These are phyloP conservation scores for Trichoderma sp. DNA, from an alignment of 2,329 filamentous ascomycete species.

Conservation along the genomic window DNA sequence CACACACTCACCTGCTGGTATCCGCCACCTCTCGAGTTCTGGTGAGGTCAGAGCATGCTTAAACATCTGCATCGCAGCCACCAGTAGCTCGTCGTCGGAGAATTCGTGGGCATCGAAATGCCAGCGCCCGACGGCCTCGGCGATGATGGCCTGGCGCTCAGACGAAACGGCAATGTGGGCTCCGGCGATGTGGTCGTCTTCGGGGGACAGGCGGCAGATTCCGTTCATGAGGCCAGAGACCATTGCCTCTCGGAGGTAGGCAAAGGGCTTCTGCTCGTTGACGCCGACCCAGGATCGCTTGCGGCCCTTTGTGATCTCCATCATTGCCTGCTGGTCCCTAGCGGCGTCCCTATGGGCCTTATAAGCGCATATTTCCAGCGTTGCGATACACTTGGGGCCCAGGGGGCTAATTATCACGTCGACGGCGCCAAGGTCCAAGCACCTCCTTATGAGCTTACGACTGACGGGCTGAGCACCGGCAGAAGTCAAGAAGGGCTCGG, in stretches of 20 bases:
- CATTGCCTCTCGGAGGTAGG: conserved; percentile 89
- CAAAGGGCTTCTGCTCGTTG: conserved; percentile 79
- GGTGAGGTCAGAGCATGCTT: conserved; percentile 81
- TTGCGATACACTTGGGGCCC: conserved; percentile 67
- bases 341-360: conserved; percentile 73
- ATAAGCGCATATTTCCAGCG: conserved; percentile 79
- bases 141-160: conserved; percentile 63
- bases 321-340: conserved; percentile 67
- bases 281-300: conserved; percentile 92
- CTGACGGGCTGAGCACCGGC: conserved; percentile 30
- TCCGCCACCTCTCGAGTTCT: conserved; percentile 75
- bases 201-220: conserved; percentile 70
- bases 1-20: conserved; percentile 64
- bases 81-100: conserved; percentile 83
- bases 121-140: conserved; percentile 72
- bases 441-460: conserved; percentile 58
- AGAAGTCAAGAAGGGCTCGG: conserved; percentile 34
- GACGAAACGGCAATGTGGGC: conserved; percentile 66
- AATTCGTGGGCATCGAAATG: conserved; percentile 87
- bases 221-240: conserved; percentile 86
- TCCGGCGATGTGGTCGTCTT: conserved; percentile 59
- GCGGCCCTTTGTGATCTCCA: conserved; percentile 69
- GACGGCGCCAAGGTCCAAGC: conserved; percentile 79
- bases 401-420: conserved; percentile 83
- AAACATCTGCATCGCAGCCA: conserved; percentile 83